phyloP scores from a whole-genome alignment of 495 filamentous ascomycete genomes.

The Podospora fimiseda region DNA sequence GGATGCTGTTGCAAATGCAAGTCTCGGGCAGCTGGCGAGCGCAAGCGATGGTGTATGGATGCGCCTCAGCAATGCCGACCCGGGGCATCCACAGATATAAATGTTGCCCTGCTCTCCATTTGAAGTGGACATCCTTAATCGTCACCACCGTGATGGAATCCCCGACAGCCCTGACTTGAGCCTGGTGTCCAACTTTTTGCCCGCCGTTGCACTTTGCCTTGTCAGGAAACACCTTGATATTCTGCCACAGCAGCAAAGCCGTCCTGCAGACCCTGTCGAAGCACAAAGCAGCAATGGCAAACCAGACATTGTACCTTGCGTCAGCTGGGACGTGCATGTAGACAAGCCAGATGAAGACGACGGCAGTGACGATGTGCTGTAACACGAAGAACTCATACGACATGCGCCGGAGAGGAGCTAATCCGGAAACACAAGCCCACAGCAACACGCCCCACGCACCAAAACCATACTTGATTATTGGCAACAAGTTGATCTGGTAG shows the following conservation, averaged over 20 bases:
- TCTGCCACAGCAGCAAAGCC: conserved; percentile 52
- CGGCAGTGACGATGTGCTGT: conserved; percentile 66
- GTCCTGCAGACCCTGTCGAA: conserved; percentile 60
- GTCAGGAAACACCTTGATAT: conserved; percentile 45
- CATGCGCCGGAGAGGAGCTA: conserved; percentile 60
- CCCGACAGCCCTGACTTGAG: conserved; percentile 56
- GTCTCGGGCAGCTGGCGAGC: conserved; percentile 37
- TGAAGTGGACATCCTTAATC: conserved; percentile 60
- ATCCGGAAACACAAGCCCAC: conserved; percentile 63
- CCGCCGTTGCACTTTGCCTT: conserved; percentile 35
- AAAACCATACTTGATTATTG: conserved; percentile 61
- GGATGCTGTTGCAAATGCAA: conserved; percentile 54
- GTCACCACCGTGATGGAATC: conserved; percentile 61
- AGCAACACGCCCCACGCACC: conserved; percentile 67
- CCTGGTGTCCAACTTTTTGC: conserved; percentile 47
- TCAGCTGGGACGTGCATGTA: conserved; percentile 56
- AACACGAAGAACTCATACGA: conserved; percentile 77
- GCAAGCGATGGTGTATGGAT: conserved; percentile 74
- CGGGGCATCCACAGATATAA: conserved; percentile 68
- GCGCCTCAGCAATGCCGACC: conserved; percentile 62
- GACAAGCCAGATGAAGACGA: conserved; percentile 61
- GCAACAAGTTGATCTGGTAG: conserved; percentile 55
- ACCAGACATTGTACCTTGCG: conserved; percentile 60
- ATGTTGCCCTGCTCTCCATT: conserved; percentile 74
- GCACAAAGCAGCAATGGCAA: conserved; percentile 61